Conservation (phyloP, 176 grass and related monocot species). For the Oryza meridionalis region DNA sequence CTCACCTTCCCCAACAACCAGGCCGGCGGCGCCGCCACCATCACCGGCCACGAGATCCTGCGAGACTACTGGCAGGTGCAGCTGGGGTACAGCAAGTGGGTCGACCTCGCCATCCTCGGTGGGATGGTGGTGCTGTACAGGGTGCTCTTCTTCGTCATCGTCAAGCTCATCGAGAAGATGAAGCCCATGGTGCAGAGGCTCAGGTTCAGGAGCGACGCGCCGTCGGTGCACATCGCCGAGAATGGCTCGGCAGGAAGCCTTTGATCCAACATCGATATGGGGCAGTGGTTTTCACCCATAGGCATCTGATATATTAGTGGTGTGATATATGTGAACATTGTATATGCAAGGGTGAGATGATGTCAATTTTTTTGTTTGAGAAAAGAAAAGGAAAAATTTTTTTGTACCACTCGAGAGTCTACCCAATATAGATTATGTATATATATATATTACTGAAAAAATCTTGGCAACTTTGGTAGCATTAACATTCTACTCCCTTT, state of each 20-base stretch:
- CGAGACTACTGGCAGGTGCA: conserved; percentile 68
- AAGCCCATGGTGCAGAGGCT: conserved; percentile 68
- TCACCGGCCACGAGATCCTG: conserved; percentile 66
- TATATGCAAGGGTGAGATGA: not conserved
- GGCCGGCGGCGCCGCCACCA: conserved; percentile 31
- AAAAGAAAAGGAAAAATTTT: not conserved
- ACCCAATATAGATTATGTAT: not conserved
- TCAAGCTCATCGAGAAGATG: conserved; percentile 71
- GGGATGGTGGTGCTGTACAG: conserved; percentile 81
- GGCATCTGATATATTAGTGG: not conserved
- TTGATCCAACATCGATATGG: not conserved
- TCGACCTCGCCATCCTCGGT: conserved; percentile 62
- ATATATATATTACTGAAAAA: not conserved
- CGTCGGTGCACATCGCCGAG: conserved; percentile 25
- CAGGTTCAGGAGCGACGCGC: conserved; percentile 37
- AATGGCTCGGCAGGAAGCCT: not conserved
- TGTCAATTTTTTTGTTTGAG: not conserved
- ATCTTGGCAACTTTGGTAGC: not conserved
- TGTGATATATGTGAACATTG: not conserved
- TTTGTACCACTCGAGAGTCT: not conserved
- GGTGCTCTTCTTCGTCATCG: conserved; percentile 62
- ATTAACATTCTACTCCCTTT: not conserved
- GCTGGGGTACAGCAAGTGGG: conserved; percentile 82
- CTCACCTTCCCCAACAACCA: conserved; percentile 73
- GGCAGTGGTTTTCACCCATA: not conserved